Conservation (phyloP, 2,329 filamentous ascomycete genomes). For the Fusarium dlaminii region DNA sequence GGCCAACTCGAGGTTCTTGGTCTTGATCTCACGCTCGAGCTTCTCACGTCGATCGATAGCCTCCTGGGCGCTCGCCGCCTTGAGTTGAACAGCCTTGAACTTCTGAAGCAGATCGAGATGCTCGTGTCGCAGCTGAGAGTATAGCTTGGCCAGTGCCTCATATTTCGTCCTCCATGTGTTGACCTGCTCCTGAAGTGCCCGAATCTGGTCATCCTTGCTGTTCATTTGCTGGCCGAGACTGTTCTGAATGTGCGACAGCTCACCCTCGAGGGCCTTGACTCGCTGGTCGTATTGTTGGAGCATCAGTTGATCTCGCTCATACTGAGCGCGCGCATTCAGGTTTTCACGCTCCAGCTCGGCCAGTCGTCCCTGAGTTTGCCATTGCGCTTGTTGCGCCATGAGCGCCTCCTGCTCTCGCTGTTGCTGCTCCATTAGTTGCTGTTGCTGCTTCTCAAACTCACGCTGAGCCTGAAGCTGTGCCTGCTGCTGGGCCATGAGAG, state of each 20-base stretch:
- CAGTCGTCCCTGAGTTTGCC: slow-evolving; percentile 94
- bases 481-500: slow-evolving; percentile 83
- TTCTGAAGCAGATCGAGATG: slow-evolving; percentile 95
- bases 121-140: slow-evolving; percentile 94
- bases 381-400: slow-evolving; percentile 85
- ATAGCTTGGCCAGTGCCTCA: slow-evolving; percentile 94
- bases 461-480: slow-evolving; percentile 85
- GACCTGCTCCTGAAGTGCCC: slow-evolving; percentile 92
- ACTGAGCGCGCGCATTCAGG: slow-evolving; percentile 90
- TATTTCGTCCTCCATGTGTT: slow-evolving; percentile 99
- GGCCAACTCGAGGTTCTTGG: slow-evolving; percentile 97
- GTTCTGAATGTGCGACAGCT: slow-evolving; percentile 81
- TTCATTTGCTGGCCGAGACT: slow-evolving; percentile 86
- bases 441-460: slow-evolving; percentile 97
- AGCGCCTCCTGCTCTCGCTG: slow-evolving; percentile 90
- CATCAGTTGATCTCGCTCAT: slow-evolving; percentile 97
- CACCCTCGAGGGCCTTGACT: slow-evolving; percentile 90
- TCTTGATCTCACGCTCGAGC: slow-evolving; percentile 97
- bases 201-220: slow-evolving; percentile 95
- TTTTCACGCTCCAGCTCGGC: slow-evolving; percentile 97
- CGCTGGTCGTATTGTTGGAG: slow-evolving; percentile 95
- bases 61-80: slow-evolving; percentile 96
- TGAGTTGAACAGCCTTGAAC: slow-evolving; percentile 95
- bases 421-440: slow-evolving; percentile 87
- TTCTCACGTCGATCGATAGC: slow-evolving; percentile 95